Percentiles rank a stretch among this genome's conserved stretches.
Conservation (phyloP, 2,329 filamentous ascomycete genomes). For the Colletotrichum sp. region DNA sequence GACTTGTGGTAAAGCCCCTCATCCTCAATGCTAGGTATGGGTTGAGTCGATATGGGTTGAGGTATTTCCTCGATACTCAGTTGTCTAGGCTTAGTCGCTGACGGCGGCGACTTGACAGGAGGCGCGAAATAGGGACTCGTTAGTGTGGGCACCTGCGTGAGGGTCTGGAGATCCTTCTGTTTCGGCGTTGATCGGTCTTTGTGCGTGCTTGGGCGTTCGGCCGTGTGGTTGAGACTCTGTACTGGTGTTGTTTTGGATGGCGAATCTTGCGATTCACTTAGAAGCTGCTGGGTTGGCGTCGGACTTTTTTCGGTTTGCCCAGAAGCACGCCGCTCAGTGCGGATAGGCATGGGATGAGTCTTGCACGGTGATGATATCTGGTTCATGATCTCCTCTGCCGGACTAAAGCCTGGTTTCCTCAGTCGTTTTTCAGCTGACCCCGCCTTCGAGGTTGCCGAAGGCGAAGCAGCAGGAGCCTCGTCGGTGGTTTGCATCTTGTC, state of each 20-base stretch:
- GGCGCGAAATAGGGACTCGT: neutral
- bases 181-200: neutral
- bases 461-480: neutral
- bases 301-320: neutral
- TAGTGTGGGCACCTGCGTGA: neutral
- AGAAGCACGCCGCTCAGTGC: neutral
- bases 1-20: neutral
- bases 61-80: neutral
- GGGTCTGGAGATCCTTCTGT: neutral
- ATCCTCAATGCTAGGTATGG: conserved; percentile 1
- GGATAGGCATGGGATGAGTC: neutral
- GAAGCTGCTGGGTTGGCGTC: neutral
- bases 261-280: neutral
- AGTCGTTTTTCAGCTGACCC: neutral
- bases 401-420: neutral
- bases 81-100: neutral
- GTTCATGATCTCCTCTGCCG: neutral
- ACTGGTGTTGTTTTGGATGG: neutral
- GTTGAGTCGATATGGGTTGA: neutral
- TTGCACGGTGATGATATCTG: neutral
- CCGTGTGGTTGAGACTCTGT: neutral
- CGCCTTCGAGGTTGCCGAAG: neutral
- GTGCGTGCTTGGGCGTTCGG: neutral
- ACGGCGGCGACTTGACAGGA: neutral
- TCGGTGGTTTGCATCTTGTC: neutral